A percentile compares a stretch with the other conserved stretches of the same genome.
Evolutionary conservation across 2,329 filamentous ascomycete genomes (phyloP).

Genomic region (Fusarium multiceps): DNA sequence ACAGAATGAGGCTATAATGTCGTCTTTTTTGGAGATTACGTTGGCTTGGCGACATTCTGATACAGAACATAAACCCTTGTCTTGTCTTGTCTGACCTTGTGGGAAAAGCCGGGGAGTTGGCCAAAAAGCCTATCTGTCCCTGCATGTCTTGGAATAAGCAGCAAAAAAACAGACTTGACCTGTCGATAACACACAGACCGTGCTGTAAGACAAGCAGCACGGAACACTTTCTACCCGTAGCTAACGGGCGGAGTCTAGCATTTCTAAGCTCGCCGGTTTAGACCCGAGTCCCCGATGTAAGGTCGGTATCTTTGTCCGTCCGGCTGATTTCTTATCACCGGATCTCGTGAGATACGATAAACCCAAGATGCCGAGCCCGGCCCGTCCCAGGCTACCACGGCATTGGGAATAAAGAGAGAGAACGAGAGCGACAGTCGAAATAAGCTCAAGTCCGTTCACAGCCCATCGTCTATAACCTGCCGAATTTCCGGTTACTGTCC

Average conservation of each 20-base stretch:
- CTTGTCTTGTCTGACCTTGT: neutral
- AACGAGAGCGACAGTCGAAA: neutral
- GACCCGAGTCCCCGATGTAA: constrained; percentile 26
- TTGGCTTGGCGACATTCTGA: constrained; percentile 7
- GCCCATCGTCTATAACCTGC: neutral
- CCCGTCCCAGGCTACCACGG: neutral
- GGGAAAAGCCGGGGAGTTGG: constrained; percentile 4
- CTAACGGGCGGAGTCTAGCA: neutral
- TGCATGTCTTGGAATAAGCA: constrained; percentile 1
- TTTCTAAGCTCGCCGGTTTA: constrained; percentile 11
- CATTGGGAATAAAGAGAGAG: neutral
- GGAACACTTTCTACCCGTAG: neutral
- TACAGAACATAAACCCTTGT: neutral
- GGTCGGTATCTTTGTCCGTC: constrained; percentile 18
- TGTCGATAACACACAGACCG: neutral
- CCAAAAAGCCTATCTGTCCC: neutral
- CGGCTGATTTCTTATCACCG: neutral
- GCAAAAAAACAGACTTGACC: neutral
- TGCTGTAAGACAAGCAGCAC: constrained; percentile 13
- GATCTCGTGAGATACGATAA: neutral
- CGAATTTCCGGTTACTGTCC: neutral
- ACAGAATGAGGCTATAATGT: constrained; percentile 11
- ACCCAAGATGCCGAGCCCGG: constrained; percentile 20
- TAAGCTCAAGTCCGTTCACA: constrained; percentile 11
- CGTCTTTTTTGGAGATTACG: neutral